Conservation (phyloP, 345 rosid species). For the Abelmoschus esculentus region DNA sequence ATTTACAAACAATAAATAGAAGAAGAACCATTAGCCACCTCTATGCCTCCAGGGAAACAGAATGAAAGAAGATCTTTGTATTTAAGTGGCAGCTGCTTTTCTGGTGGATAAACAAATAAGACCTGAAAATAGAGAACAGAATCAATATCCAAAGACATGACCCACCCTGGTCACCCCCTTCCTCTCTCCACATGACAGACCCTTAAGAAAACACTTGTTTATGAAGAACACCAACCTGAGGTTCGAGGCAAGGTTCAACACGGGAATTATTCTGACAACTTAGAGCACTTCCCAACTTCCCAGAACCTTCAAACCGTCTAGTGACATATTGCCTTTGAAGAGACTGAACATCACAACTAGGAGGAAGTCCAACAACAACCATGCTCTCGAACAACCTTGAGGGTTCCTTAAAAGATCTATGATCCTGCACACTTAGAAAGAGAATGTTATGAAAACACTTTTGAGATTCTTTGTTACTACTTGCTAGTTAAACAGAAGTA, state of each 20-base stretch:
- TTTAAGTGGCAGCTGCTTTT: constrained; percentile 70
- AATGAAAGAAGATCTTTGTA: constrained; percentile 84
- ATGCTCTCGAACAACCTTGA: constrained; percentile 85
- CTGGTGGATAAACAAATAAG: constrained; percentile 84
- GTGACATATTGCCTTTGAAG: constrained; percentile 56
- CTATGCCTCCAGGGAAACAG: constrained; percentile 92
- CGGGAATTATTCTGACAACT: constrained; percentile 58
- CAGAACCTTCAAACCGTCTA: constrained; percentile 57
- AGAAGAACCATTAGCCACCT: constrained; percentile 35
- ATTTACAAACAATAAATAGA: not conserved
- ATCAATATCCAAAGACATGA: constrained; percentile 8
- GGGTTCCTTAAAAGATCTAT: constrained; percentile 70
- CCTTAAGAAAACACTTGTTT: not conserved
- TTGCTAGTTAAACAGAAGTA: not conserved
- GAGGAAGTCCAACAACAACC: constrained; percentile 92
- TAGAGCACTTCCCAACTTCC: constrained; percentile 46
- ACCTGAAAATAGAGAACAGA: constrained; percentile 46
- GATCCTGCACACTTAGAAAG: constrained; percentile 52
- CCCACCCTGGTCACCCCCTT: not conserved
- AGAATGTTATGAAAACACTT: constrained; percentile 5
- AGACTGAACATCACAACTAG: constrained; percentile 74
- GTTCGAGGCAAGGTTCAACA: constrained; percentile 71
- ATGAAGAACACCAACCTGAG: constrained; percentile 47
- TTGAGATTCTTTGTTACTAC: not conserved
- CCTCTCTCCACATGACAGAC: not conserved